phyloP scores from a whole-genome alignment of 345 rosid species.

The Eucalyptus cloeziana region DNA sequence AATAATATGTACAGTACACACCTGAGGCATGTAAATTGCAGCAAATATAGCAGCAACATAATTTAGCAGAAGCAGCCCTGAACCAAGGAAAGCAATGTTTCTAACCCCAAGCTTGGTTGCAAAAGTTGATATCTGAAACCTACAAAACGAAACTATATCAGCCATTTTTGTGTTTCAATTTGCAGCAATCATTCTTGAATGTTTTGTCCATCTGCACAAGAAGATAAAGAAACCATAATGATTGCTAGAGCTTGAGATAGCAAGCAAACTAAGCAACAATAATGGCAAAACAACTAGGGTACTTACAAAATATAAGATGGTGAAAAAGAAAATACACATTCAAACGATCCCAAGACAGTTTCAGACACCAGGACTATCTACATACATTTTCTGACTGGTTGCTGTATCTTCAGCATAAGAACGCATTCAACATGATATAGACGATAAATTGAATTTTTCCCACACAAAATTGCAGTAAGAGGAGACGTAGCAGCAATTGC shows the following conservation, averaged over 20 bases:
- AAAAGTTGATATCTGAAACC: conserved; percentile 84
- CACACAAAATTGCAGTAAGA: neutral
- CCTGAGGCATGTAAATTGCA: conserved; percentile 92
- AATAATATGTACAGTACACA: conserved; percentile 3
- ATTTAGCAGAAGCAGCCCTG: conserved; percentile 76
- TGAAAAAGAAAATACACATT: neutral
- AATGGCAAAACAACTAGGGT: neutral
- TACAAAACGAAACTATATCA: conserved; percentile 5
- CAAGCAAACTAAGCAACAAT: neutral
- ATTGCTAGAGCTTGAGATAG: neutral
- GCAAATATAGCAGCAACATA: conserved; percentile 63
- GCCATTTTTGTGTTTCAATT: neutral
- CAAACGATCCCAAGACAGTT: neutral
- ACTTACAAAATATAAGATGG: neutral
- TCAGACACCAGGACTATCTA: neutral
- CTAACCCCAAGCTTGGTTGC: conserved; percentile 95
- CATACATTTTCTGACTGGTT: neutral
- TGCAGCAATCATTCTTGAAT: neutral
- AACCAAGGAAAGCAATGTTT: conserved; percentile 84
- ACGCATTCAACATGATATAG: neutral
- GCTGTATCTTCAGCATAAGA: neutral
- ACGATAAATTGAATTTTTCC: neutral
- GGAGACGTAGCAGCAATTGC: neutral
- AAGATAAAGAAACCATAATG: neutral
- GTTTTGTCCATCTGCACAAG: neutral